phyloP scores from a whole-genome alignment of 345 rosid species.

The Geranium rotundifolium region DNA sequence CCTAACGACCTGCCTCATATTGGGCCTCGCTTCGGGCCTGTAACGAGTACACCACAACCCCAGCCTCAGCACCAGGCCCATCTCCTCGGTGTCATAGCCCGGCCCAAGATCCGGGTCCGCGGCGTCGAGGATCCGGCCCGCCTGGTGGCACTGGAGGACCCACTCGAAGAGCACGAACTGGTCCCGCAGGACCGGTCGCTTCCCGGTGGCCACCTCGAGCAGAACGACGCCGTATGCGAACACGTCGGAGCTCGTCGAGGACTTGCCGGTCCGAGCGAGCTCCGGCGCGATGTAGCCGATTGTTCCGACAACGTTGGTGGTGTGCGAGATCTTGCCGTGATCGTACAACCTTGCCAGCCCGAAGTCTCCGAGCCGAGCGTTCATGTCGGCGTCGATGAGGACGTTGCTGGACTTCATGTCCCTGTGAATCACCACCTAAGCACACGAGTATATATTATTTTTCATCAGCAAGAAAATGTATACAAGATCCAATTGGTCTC shows the following conservation, averaged over 20 bases:
- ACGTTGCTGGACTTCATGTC: conserved; percentile 77
- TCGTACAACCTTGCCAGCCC: conserved; percentile 71
- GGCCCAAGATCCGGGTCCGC: conserved; percentile 37
- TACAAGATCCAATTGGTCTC: too few species aligned
- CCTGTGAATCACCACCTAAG: conserved; percentile 63
- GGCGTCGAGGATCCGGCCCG: conserved; percentile 22
- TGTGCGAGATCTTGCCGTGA: conserved; percentile 45
- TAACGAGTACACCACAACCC: conserved; percentile 52
- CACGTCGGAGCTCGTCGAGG: conserved; percentile 57
- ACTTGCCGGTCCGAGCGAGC: conserved; percentile 52
- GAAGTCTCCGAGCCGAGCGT: conserved; percentile 58
- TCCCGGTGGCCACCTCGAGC: conserved; percentile 52
- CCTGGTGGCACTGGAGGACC: conserved; percentile 20
- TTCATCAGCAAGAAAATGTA: too few species aligned
- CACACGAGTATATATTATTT: too few species aligned
- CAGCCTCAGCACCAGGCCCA: conserved; percentile 33
- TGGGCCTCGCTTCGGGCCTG: conserved; percentile 30
- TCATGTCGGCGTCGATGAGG: conserved; percentile 55
- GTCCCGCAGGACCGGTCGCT: conserved; percentile 29
- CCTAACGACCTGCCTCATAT: conserved; percentile 42
- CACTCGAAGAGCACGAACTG: conserved; percentile 26
- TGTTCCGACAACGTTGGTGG: conserved; percentile 55
- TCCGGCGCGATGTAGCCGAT: conserved; percentile 76
- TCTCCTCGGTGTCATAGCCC: conserved; percentile 22
- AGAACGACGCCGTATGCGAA: conserved; percentile 56